Percentiles rank a stretch among this genome's conserved stretches.
Evolutionary conservation across 164 flowering plant genomes (phyloP).

Genomic region (Umbilicus rupestris): DNA sequence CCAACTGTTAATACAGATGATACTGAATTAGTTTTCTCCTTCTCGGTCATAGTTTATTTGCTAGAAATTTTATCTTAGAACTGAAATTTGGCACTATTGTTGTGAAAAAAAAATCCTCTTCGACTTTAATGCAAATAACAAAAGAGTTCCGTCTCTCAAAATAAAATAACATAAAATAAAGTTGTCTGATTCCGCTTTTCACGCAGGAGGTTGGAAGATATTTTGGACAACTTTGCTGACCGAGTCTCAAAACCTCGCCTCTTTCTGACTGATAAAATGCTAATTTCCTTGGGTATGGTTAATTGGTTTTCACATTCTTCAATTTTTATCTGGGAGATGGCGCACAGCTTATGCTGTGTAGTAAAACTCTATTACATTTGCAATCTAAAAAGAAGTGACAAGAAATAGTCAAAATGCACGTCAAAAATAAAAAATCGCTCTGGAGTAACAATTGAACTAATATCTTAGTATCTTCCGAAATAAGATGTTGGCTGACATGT

Average conservation of each 20-base stretch:
- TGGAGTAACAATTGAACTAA: neutral
- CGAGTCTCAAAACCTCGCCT: conserved; percentile 82
- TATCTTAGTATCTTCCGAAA: neutral
- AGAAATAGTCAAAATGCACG: too few relatives aligned
- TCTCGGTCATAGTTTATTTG: too few relatives aligned
- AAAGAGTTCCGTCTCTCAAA: neutral
- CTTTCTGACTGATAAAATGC: conserved; percentile 84
- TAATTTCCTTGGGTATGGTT: conserved; percentile 78
- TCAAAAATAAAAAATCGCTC: too few relatives aligned
- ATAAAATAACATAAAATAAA: neutral
- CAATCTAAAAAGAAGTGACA: neutral
- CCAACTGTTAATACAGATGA: neutral
- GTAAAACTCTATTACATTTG: neutral
- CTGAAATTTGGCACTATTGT: too few relatives aligned
- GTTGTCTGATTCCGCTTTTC: neutral
- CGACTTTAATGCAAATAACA: too few relatives aligned
- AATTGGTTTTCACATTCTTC: neutral
- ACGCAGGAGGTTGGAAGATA: conserved; percentile 75
- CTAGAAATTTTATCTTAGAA: too few relatives aligned
- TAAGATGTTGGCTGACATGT: neutral
- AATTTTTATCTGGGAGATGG: neutral
- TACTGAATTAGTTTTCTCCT: neutral
- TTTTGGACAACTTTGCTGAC: conserved; percentile 81
- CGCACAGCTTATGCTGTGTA: neutral
- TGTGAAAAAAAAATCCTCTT: too few relatives aligned